phyloP scores from a whole-genome alignment of 805 yeast genomes.

The Metschnikowia lunata region DNA sequence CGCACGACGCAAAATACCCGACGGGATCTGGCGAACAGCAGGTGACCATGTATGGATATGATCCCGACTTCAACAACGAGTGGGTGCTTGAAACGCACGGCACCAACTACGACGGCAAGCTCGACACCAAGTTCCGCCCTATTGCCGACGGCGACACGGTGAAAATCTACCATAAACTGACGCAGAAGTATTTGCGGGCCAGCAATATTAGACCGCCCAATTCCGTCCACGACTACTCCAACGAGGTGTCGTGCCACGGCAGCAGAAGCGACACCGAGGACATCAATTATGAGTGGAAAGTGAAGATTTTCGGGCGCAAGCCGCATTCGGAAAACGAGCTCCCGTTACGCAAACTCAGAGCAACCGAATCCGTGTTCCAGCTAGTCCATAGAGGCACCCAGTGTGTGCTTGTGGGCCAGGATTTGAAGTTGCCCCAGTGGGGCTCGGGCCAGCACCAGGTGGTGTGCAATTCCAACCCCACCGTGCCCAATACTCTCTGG shows the following conservation, averaged over 20 bases:
- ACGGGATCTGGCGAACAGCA: conserved; percentile 73
- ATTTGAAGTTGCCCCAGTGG: conserved; percentile 74
- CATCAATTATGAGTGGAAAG: conserved; percentile 63
- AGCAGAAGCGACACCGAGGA: conserved; percentile 55
- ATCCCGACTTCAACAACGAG: conserved; percentile 57
- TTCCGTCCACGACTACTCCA: conserved; percentile 84
- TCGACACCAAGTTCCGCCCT: conserved; percentile 28
- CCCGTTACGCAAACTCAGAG: conserved; percentile 38
- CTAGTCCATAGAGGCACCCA: conserved; percentile 60
- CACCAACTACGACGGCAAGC: conserved; percentile 36
- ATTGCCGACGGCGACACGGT: conserved; percentile 55
- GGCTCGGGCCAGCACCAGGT: conserved; percentile 85
- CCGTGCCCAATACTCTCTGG: conserved; percentile 65
- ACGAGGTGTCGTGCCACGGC: conserved; percentile 75
- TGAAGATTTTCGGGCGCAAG: conserved; percentile 42
- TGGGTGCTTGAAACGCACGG: conserved; percentile 60
- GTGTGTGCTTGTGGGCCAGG: conserved; percentile 75
- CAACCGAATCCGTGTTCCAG: conserved; percentile 68
- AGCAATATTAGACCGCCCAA: conserved; percentile 79
- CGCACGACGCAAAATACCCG: conserved; percentile 61
- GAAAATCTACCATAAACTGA: conserved; percentile 63
- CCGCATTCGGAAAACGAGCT: conserved; percentile 31
- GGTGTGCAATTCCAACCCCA: conserved; percentile 74
- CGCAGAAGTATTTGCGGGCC: conserved; percentile 67
- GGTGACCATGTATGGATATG: conserved; percentile 65